Conservation (phyloP, 805 yeast species). For the Saccharomycopsis fermentans region DNA sequence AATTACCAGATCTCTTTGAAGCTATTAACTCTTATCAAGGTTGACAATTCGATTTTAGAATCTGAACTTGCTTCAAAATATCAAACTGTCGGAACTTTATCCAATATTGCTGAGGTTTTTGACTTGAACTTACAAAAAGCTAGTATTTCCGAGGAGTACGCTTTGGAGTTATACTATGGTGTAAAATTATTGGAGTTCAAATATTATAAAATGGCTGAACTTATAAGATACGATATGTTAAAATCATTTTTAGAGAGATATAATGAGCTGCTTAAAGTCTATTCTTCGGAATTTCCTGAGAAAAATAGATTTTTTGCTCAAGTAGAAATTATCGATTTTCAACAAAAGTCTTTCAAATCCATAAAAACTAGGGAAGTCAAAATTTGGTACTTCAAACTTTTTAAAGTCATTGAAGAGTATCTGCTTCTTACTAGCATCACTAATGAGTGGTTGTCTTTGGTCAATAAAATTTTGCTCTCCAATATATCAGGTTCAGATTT, state of each 20-base stretch:
- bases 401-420: conserved; percentile 26
- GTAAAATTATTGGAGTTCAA: conserved; percentile 38
- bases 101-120: background rate
- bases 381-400: conserved; percentile 17
- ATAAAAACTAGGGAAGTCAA: conserved; percentile 13
- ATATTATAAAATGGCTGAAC: conserved; percentile 54
- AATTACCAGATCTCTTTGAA: conserved; percentile 43
- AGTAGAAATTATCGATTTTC: conserved; percentile 21
- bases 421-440: conserved; percentile 42
- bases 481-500: conserved; percentile 29
- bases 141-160: conserved; percentile 24
- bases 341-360: conserved; percentile 8
- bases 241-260: conserved; percentile 30
- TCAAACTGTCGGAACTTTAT: background rate
- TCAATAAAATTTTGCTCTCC: conserved; percentile 34
- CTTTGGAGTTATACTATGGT: conserved; percentile 21
- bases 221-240: conserved; percentile 42
- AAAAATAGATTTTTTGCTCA: background rate
- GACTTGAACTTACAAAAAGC: conserved; percentile 12
- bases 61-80: conserved; percentile 2
- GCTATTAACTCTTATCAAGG: conserved; percentile 1
- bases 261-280: background rate
- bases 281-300: background rate
- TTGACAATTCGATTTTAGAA: conserved; percentile 16
- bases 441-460: conserved; percentile 40